Conservation (phyloP, 192 early-diverging fungal genomes). For the Linnemannia exigua region DNA sequence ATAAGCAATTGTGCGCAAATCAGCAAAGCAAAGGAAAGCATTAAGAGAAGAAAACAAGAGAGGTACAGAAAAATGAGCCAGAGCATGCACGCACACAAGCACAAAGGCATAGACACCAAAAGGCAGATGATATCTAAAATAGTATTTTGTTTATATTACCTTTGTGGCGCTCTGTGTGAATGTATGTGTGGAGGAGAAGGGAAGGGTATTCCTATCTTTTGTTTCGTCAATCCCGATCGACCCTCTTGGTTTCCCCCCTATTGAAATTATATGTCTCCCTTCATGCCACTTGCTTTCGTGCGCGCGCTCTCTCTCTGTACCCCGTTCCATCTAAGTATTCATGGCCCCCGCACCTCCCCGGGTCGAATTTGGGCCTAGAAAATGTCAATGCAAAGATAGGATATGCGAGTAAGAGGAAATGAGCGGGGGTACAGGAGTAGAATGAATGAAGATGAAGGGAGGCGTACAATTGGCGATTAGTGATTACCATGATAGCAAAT, state of each 20-base stretch:
- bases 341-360: not conserved
- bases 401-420: not conserved
- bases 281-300: not conserved
- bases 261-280: not conserved
- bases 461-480: not conserved
- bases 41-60: not conserved
- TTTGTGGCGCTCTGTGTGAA: not conserved
- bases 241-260: not conserved
- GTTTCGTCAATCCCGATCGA: not conserved
- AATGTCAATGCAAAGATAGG: not conserved
- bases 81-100: not conserved
- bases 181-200: not conserved
- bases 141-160: not conserved
- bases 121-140: not conserved
- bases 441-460: not conserved
- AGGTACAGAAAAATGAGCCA: not conserved
- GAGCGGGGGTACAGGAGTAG: not conserved
- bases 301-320: not conserved
- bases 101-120: not conserved
- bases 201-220: not conserved
- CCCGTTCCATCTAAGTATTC: constrained; percentile 3
- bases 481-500: not conserved
- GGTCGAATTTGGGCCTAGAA: not conserved
- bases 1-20: not conserved
- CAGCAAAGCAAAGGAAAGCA: not conserved